Base-by-base conservation (phyloP, 2,329 filamentous ascomycete genomes). In the Alternaria arborescens region DNA sequence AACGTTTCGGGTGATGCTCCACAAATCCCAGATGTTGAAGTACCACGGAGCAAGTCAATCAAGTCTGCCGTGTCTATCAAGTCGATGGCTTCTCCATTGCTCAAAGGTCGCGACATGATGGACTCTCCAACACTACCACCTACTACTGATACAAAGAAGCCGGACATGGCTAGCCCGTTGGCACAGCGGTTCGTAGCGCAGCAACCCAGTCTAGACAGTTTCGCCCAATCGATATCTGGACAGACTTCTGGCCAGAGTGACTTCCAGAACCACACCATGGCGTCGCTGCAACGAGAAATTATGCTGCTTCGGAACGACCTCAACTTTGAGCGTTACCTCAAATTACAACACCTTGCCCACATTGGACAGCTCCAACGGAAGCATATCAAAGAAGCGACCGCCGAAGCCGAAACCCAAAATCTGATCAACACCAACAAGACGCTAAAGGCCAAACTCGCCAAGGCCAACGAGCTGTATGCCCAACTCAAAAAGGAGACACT, bases 301-400 rank as follows among this genome's bases (percentile, higher is more conserved):
- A 85, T 93, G 54, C 80, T 94, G 2, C 78, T 95, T 11, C 88
- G 90, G 44, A 95, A 94, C 63, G 91, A 95, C 69, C 82, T 95
- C 43, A 91, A 91, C 66, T 95, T 94, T 71, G 92, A 95, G 76
- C 85, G 91, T 26, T 94, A 93, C 77, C 85, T 94, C 70, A 94
- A 94, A 74, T 88, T 93, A 65, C 92, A 95, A 71, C 92, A 94
- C 75, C 87, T 94, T 66, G 87, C 89, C 2, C 91, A 94, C 60
- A 94, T 95, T 72, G 91, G 91, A 1, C 90, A 92, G 71, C 80
- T 95, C 42, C 89, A 91, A 67, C 85, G 91, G 14, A 88, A 89
- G 63, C 89, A 93, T 60, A 87, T 94, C 65, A 87, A 87, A 65
- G 90, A 94, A 75, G 91, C 91, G 8, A 90, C 91, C 2, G 90